phyloP scores from a whole-genome alignment of 2,329 filamentous ascomycete genomes.

The Thermothelomyces thermophilus region DNA sequence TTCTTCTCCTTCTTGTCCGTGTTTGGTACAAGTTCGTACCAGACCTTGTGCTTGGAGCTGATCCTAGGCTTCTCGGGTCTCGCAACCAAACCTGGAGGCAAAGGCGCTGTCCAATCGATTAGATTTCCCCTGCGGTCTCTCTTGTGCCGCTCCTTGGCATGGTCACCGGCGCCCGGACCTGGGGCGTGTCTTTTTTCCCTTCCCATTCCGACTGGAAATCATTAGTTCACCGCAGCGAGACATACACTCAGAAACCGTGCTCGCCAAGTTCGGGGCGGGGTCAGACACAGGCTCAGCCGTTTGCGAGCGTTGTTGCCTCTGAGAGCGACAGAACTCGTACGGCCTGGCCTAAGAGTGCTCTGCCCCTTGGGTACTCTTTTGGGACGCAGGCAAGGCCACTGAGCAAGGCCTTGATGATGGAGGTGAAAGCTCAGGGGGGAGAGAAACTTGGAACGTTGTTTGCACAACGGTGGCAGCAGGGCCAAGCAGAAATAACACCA shows the following conservation, averaged over 20 bases:
- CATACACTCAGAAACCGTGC: background rate
- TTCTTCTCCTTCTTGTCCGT: constrained; percentile 55
- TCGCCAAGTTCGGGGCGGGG: background rate
- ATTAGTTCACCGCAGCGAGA: constrained; percentile 8
- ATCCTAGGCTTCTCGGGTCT: constrained; percentile 29
- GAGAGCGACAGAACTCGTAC: background rate
- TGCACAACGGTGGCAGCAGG: background rate
- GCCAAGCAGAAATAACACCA: constrained; percentile 1
- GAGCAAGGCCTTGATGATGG: background rate
- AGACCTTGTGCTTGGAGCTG: constrained; percentile 52
- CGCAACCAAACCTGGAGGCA: constrained; percentile 27
- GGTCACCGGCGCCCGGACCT: constrained; percentile 22
- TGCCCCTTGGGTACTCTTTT: too few relatives aligned
- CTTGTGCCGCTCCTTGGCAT: constrained; percentile 31
- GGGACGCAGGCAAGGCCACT: constrained; percentile 2
- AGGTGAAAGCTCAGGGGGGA: background rate
- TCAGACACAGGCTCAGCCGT: background rate
- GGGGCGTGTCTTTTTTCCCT: constrained; percentile 27
- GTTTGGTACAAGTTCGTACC: constrained; percentile 60
- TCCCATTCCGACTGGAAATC: constrained; percentile 24
- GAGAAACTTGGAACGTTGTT: constrained; percentile 1
- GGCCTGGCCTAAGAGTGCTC: background rate
- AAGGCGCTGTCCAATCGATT: constrained; percentile 24
- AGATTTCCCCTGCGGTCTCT: constrained; percentile 24
- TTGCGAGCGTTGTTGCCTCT: background rate